Evolutionary conservation across 2,329 filamentous ascomycete species (phyloP).

Genomic region (Capronia epimyces): DNA sequence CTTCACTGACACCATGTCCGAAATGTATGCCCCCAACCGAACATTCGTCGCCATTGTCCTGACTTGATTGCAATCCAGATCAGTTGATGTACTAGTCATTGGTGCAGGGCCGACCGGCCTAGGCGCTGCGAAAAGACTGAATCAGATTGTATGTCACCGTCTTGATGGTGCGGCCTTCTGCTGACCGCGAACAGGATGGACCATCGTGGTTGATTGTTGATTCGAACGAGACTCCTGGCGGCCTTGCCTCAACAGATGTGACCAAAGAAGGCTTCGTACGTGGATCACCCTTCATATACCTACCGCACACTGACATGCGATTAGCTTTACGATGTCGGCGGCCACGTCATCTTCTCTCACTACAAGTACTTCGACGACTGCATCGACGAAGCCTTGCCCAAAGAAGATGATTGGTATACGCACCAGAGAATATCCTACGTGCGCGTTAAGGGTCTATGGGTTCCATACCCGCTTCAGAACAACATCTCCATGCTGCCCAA

Average conservation of each 20-base stretch:
- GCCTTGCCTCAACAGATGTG: conserved; percentile 90
- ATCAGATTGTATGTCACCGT: conserved; percentile 74
- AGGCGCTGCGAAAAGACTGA: conserved; percentile 93
- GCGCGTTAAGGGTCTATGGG: conserved; percentile 92
- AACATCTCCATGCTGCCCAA: conserved; percentile 98
- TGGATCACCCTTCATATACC: not conserved
- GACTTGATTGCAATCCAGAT: conserved; percentile 48
- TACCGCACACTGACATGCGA: conserved; percentile 2
- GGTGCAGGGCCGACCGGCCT: conserved; percentile 95
- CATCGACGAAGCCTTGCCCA: conserved; percentile 92
- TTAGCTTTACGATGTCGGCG: conserved; percentile 95
- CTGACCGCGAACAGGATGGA: conserved; percentile 57
- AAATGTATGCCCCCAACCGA: conserved; percentile 14
- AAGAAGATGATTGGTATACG: conserved; percentile 90
- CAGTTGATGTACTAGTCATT: conserved; percentile 95
- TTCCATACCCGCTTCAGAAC: conserved; percentile 99
- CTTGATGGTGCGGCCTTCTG: not conserved
- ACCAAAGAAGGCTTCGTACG: conserved; percentile 65
- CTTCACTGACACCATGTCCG: conserved; percentile 12
- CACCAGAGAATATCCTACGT: conserved; percentile 99
- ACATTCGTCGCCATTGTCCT: not conserved
- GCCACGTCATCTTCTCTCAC: conserved; percentile 98
- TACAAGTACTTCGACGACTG: conserved; percentile 99
- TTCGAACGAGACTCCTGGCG: conserved; percentile 83
- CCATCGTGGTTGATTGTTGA: conserved; percentile 96